Evolutionary conservation across 164 flowering plant genomes (phyloP), one percentile per base, ranked within the genome.

Genomic region (Magnolia kwangsiensis): DNA sequence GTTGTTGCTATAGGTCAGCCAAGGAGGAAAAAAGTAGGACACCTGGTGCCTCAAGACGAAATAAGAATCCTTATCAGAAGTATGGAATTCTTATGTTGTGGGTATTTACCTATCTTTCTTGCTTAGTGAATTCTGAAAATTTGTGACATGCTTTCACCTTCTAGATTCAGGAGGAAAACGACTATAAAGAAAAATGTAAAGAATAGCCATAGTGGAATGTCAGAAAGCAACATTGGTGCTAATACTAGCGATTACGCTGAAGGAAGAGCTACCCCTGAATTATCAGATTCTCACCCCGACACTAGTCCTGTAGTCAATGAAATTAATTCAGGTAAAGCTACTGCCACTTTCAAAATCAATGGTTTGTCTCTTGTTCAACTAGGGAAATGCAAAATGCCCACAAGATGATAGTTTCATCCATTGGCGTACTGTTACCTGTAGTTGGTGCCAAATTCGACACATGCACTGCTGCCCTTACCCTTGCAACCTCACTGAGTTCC

Each of bases 181-280:
- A 85, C 88, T 63, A 89, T 87, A 23, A 87, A 83, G 80, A 87
- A 85, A 78, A 83, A 71, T 77, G 70, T 76, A 79, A 86, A 84
- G 68, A 82, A 59, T 51, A 79, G 51, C 51, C 76, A 69, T 29
- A 82, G 80, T 69, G 70, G 72, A 27, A 63, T 51, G 45, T 81
- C 82, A 31, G 82, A 81, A 64, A 76, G 72, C 72, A 76, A 72
- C 20, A 51, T 16, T 20, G 61, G 55, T 73, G 24, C 71, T n/a
- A 73, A 70, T 37, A 73, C 65, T 24, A 16, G 71, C 71, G 86
- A 83, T 67, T 75, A 63, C 45, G 5, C 45, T 75, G 88, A 84
- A 73, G 73, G 75, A 50, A 77, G 74, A 63, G 85, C 24, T 63
- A 71, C 29, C 66, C 78, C 86, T 14, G 86, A 87, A 51, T 19